Evolutionary conservation across 306 rosid genomes (phyloP), one percentile per base, ranked within the genome.

Genomic region (Fragaria iinumae): DNA sequence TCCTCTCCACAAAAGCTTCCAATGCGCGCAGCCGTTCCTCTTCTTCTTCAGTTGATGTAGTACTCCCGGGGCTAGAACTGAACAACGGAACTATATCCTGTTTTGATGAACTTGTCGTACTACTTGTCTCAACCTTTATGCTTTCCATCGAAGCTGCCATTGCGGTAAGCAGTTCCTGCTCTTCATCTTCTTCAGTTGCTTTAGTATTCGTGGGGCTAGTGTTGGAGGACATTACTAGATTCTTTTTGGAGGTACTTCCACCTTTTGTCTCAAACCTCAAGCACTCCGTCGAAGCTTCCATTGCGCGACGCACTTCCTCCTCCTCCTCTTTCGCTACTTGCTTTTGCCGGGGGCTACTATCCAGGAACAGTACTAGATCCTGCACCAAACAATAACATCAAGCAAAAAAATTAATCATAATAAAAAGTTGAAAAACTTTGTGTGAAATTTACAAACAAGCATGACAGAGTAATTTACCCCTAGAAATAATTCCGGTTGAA

Each of bases 401-500:
- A 74, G 16, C 36, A 16, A 18, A 45, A 25, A 25, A 0, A 5
- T 49, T 47, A n/a, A 11, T 53, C 25, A 18, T 11, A 49, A 13
- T 8, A 41, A 44, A 16, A 14, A 48, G 25, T 16, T 11, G 3
- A 20, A n/a, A 53, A 53, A 13, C 53, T 48, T 48, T 16, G 23
- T 55, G 62, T 20, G 25, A 55, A 41, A 21, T 7, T n/a, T 49
- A 14, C 55, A 49, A 16, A 69, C 20, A 71, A 69, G 62, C 29
- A 55, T 55, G 27, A n/a, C 66, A 36, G 72, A 71, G 44, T 67
- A 43, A 80, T 86, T 60, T 87, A 91, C 98, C 88, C 89, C 96
- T 67, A 93, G 82, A 71, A 93, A 82, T 63, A 89, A 82, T 71
- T 93, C 97, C 48, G 97, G 92, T 74, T 89, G 86, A 81, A 93